Percentiles rank a stretch among this genome's conserved stretches.
Evolutionary conservation across 2,329 filamentous ascomycete species (phyloP).

Genomic region (Diplodia sapinea): DNA sequence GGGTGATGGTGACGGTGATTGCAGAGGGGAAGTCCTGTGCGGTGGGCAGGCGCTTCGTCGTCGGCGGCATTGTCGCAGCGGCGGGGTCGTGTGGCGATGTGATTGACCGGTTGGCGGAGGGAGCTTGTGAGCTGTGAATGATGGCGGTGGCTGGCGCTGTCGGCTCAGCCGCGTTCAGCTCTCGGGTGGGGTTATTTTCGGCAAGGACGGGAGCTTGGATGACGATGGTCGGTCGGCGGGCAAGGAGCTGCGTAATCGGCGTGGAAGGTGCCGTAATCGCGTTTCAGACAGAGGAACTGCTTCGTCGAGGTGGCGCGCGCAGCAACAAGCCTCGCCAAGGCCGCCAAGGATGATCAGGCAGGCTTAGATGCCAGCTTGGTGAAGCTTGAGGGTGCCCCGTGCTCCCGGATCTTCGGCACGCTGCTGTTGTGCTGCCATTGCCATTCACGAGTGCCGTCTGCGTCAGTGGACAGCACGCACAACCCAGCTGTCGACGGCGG

Average conservation of each 20-base stretch:
- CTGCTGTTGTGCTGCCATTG: neutral
- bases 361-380: constrained; percentile 20
- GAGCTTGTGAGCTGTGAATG: too few species aligned
- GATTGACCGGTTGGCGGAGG: neutral
- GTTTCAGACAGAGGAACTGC: constrained; percentile 10
- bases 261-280: constrained; percentile 16
- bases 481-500: neutral
- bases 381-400: constrained; percentile 18
- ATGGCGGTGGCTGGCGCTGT: neutral
- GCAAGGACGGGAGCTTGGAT: neutral
- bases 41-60: constrained; percentile 53
- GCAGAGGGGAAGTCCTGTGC: constrained; percentile 51
- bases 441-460: neutral
- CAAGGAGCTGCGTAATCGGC: constrained; percentile 14
- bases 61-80: constrained; percentile 33
- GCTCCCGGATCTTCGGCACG: constrained; percentile 15
- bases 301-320: neutral
- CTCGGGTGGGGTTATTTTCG: neutral
- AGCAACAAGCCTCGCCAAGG: constrained; percentile 23
- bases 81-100: neutral
- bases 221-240: neutral
- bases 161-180: neutral
- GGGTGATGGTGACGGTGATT: constrained; percentile 50
- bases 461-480: neutral
- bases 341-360: neutral